Evolutionary conservation across 2,329 filamentous ascomycete species (phyloP), one percentile per base, ranked within the genome.

Genomic region (Penicillium sp.): DNA sequence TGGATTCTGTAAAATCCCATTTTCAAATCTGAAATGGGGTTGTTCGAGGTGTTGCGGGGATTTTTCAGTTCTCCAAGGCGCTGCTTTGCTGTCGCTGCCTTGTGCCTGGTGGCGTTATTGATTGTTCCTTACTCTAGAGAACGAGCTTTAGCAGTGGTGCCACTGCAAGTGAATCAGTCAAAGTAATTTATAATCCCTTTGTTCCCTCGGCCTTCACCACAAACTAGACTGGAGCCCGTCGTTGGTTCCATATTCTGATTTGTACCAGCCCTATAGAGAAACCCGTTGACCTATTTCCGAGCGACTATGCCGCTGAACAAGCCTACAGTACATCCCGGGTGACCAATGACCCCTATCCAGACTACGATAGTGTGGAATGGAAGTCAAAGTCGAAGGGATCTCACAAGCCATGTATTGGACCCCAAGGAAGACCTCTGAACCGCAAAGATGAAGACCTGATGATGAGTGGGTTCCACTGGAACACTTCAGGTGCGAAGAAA

Each of bases 291-390:
- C 30, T n/a, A 1, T 55, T 55, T 11, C 52, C 52, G 27, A 45
- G 16, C 29, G 41, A 51, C 26, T 55, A 51, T 35, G 47, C 41
- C 7, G 11, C 10, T 16, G 27, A 43, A 16, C 41, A 46, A 29
- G 11, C 32, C 32, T 40, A 11, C 27, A 30, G 13, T 29, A n/a
- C 11, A 7, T 27, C 23, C 3, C 53, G 30, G 7, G 29, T 55
- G 7, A 51, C 51, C 19, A 49, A 56, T 19, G 40, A 59, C 35
- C 54, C 56, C 8, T 59, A 59, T 39, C 54, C 50, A 14, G 30
- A 54, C 4, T 59, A 57, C 42, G 46, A 57, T 13, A 45, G 46
- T 19, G 36, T 7, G 5, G 19, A 44, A 10, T 53, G 50, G 56
- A 42, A 16, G 10, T 40, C 45, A 1, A 32, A 14, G 30, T 54